Evolutionary conservation across 371 early-diverging fungal genomes (phyloP), one percentile per base, ranked within the genome.

Genomic region (Fennellomyces sp.): DNA sequence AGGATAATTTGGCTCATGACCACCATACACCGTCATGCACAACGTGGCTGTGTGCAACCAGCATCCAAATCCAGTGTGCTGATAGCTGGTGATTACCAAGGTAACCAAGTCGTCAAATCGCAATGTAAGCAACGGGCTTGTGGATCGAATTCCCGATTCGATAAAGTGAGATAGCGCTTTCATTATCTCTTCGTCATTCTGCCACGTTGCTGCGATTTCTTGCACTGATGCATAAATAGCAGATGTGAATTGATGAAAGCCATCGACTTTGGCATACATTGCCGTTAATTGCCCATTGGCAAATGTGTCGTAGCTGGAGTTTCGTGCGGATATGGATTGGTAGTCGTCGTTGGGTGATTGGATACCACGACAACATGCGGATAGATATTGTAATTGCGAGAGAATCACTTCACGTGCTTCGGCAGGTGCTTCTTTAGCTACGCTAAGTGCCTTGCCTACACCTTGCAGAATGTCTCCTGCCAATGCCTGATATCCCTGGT

Each of bases 21-120:
- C 75, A 13, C 87, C 87, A 55, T 85, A 85, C 0, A 84, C 87
- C 0, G 85, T 82, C 38, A 85, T 78, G 28, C 83, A 61, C 35
- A 75, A 69, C 10, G 81, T 67, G 1, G 82, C 76, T 2, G 81
- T 83, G 61, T 86, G 81, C 21, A 88, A 63, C 85, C 83, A 86
- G 51, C 74, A 84, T 5, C 83, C 62, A 54, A 72, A 76, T 4
- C 75, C 77, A 6, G 75, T 58, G n/a, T 59, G 60, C 27, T 52
- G 67, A 45, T 80, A 86, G 48, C 76, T 73, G 1, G 72, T 60
- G 29, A 77, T 72, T 13, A 82, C 61, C 13, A 84, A 39, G 1
- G 42, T 28, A 12, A 69, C 61, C 15, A 83, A 47, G 7, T 72
- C 64, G 4, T 67, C 64, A 54, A 85, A 81, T 1, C 68, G 68